These are phyloP conservation scores for Viridothelium virens DNA, from an alignment of 495 filamentous ascomycete species.

Conservation along the genomic window DNA sequence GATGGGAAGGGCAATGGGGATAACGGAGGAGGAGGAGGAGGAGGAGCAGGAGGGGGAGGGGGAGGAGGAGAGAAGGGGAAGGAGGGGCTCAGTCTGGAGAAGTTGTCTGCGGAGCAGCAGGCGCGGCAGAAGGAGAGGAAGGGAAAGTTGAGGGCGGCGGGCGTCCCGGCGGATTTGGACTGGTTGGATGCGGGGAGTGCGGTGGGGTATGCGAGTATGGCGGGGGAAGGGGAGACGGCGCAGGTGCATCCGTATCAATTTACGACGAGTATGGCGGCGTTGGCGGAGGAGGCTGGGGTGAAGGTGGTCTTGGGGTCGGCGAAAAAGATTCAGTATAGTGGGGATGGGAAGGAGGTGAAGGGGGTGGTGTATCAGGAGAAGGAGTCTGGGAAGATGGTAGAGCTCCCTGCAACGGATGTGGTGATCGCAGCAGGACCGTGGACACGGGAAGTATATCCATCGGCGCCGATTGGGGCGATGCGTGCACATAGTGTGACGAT, in stretches of 20 bases:
- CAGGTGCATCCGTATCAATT: conserved; percentile 94
- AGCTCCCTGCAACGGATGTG: conserved; percentile 67
- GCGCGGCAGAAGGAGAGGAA: conserved; percentile 50
- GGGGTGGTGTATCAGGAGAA: conserved; percentile 57
- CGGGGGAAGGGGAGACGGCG: conserved; percentile 66
- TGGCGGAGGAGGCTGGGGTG: conserved; percentile 60
- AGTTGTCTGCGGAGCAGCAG: no score
- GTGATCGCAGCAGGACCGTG: conserved; percentile 85
- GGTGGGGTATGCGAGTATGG: conserved; percentile 74
- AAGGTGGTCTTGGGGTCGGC: conserved; percentile 63
- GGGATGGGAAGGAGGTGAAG: conserved; percentile 42
- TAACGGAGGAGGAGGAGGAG: no score
- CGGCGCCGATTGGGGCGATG: conserved; percentile 68
- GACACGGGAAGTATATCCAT: conserved; percentile 67
- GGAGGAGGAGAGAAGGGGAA: no score
- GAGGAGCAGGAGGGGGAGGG: no score
- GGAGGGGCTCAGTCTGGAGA: conserved; percentile 54
- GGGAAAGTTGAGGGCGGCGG: conserved; percentile 50
- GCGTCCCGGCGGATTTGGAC: conserved; percentile 71
- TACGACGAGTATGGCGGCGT: conserved; percentile 74
- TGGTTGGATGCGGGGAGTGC: conserved; percentile 70
- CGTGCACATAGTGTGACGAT: conserved; percentile 91
- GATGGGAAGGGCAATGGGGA: conserved; percentile 30
- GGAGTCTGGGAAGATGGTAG: conserved; percentile 38
- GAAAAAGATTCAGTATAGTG: conserved; percentile 51